phyloP scores from a whole-genome alignment of 2,329 filamentous ascomycete species.

The Metarhizium sp. region DNA sequence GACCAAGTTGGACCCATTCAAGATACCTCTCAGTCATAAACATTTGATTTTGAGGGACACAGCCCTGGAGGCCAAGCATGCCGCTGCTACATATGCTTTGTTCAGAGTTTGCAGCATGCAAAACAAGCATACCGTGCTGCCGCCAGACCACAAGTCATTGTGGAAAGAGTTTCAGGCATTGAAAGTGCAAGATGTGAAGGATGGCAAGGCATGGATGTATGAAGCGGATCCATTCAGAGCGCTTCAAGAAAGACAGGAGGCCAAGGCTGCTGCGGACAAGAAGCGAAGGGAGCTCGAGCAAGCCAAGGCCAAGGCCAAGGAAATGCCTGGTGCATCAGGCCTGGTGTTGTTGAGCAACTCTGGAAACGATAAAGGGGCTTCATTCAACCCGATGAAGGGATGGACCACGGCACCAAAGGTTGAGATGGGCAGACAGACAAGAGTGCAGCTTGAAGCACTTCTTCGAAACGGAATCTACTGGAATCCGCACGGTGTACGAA shows the following conservation, averaged over 20 bases:
- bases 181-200: conserved; percentile 71
- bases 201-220: conserved; percentile 80
- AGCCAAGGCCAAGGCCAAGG: conserved; percentile 57
- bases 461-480: conserved; percentile 72
- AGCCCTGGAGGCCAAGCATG: conserved; percentile 84
- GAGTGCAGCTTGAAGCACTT: conserved; percentile 69
- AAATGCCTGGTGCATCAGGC: conserved; percentile 49
- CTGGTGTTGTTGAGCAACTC: conserved; percentile 41
- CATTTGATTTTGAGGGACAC: conserved; percentile 68
- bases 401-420: conserved; percentile 85
- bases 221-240: conserved; percentile 89
- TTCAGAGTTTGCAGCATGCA: conserved; percentile 92
- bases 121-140: conserved; percentile 90
- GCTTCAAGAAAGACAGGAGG: conserved; percentile 68
- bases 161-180: conserved; percentile 87
- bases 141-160: conserved; percentile 77
- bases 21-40: conserved; percentile 66
- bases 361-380: conserved; percentile 19
- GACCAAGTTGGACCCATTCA: conserved; percentile 69
- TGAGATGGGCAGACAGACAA: conserved; percentile 79
- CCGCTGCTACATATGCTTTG: conserved; percentile 82
- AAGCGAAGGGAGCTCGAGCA: conserved; percentile 64
- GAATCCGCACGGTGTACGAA: conserved; percentile 70
- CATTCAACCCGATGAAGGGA: conserved; percentile 51
- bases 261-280: conserved; percentile 67